Percentiles rank a stretch among this genome's conserved stretches.
Conservation (phyloP, 2,329 filamentous ascomycete genomes). For the Cucurbitaria berberidis region DNA sequence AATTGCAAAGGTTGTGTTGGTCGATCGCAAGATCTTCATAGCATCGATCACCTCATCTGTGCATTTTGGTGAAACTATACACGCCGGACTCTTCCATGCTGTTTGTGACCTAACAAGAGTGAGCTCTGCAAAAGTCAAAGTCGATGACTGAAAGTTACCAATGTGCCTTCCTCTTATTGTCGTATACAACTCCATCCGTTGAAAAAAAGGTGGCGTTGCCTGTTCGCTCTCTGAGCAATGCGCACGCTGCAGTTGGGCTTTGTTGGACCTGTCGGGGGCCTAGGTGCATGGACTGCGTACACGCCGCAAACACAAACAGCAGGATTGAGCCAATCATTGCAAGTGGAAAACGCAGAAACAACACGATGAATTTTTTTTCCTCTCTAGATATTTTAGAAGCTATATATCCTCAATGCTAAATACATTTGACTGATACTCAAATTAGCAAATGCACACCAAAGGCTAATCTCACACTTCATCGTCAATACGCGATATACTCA, state of each 20-base stretch:
- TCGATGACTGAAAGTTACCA: background rate
- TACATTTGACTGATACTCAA: background rate
- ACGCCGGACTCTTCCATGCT: conserved; percentile 2
- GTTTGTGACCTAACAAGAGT: conserved; percentile 2
- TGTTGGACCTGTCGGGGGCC: background rate
- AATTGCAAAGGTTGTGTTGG: conserved; percentile 2
- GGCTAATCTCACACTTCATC: background rate
- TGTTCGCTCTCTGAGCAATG: background rate
- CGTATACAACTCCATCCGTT: background rate
- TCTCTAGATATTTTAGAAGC: background rate
- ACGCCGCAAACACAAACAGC: background rate
- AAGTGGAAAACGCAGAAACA: background rate
- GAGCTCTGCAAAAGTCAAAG: background rate
- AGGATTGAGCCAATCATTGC: background rate
- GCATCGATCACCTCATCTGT: background rate
- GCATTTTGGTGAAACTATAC: conserved; percentile 1
- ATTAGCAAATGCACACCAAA: background rate
- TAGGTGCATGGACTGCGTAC: background rate
- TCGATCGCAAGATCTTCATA: background rate
- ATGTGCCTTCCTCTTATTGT: background rate
- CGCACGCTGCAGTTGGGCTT: background rate
- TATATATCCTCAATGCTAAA: background rate
- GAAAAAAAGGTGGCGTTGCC: background rate
- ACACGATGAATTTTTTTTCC: background rate
- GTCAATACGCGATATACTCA: background rate